A percentile compares a stretch with the other conserved stretches of the same genome.
These are phyloP conservation scores for Globisporangium nagaii DNA, from an alignment of 352 stramenopile species.

Conservation along the genomic window DNA sequence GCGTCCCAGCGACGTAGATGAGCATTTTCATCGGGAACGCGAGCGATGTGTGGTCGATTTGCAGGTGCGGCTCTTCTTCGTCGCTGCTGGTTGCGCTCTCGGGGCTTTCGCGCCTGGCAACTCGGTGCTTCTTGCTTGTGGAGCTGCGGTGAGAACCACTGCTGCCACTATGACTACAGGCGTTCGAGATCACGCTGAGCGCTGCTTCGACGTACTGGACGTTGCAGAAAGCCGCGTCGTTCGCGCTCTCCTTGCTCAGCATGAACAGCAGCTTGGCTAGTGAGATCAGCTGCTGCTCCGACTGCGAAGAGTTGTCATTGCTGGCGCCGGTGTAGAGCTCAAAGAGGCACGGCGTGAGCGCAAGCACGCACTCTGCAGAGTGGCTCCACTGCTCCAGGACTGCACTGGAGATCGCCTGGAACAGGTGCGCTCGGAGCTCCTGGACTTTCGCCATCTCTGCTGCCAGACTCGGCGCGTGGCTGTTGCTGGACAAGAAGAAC, in stretches of 20 bases:
- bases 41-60: not conserved
- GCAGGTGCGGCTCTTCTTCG: not conserved
- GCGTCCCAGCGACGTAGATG: constrained; percentile 60
- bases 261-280: constrained; percentile 66
- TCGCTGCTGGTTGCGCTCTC: too few relatives aligned
- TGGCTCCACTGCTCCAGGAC: constrained; percentile 29
- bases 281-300: constrained; percentile 15
- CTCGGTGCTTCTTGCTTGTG: not conserved
- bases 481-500: constrained; percentile 20
- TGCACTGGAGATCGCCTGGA: constrained; percentile 12
- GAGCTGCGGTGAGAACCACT: too few relatives aligned
- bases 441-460: not conserved
- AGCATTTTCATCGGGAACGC: constrained; percentile 33
- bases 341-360: constrained; percentile 33
- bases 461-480: not conserved
- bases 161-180: constrained; percentile 3
- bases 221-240: constrained; percentile 61
- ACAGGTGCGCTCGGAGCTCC: constrained; percentile 22
- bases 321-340: constrained; percentile 21
- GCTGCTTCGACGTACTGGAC: constrained; percentile 59
- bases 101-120: not conserved
- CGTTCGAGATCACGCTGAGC: constrained; percentile 31
- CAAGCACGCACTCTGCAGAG: constrained; percentile 27
- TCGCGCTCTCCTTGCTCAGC: constrained; percentile 61
- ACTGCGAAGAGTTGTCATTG: not conserved